Evolutionary conservation across 2,329 filamentous ascomycete species (phyloP), one percentile per base, ranked within the genome.

Genomic region (Hypoxylon sp.): DNA sequence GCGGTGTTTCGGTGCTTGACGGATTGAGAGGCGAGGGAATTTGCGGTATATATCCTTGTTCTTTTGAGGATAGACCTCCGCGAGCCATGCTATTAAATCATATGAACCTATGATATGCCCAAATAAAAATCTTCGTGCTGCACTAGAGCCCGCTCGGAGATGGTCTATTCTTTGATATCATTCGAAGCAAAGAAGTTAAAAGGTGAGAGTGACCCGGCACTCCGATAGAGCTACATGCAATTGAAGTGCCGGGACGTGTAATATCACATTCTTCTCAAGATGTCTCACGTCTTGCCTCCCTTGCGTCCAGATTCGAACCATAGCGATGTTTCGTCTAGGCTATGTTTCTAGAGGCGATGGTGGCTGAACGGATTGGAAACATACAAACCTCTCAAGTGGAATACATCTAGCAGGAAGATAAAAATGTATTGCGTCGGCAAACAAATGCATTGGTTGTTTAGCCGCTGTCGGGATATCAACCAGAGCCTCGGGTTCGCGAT

Each of bases 21-120:
- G 73, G 73, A 44, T 75, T 75, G 26, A 75, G 61, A 11, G 73
- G 73, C n/a, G 73, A 75, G 3, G 73, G 59, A 8, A 71, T 60
- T 13, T 47, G 31, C 8, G 73, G 73, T 24, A 53, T 52, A 42
- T 74, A 71, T 35, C 55, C 24, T 50, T 33, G 51, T 46, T 66
- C 68, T 59, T 58, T 65, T 37, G 54, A 42, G 17, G 65, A 61
- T 39, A 51, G 3, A 33, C 54, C 50, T 60, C 58, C 39, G 9
- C 63, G 47, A 59, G 61, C 56, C 47, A 48, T 64, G 6, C 29
- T 58, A 9, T 61, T 14, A 9, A 13, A 50, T 48, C 14, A 58
- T 5, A 19, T 14, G 33, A 37, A 11, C n/a, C 48, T 44, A 19
- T 22, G 42, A 56, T 50, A 56, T 50, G 31, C 22, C 19, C 3